Percentiles rank a stretch among this genome's conserved stretches.
Conservation (phyloP, 495 filamentous ascomycete species). For the Podospora bellae-mahoneyi region DNA sequence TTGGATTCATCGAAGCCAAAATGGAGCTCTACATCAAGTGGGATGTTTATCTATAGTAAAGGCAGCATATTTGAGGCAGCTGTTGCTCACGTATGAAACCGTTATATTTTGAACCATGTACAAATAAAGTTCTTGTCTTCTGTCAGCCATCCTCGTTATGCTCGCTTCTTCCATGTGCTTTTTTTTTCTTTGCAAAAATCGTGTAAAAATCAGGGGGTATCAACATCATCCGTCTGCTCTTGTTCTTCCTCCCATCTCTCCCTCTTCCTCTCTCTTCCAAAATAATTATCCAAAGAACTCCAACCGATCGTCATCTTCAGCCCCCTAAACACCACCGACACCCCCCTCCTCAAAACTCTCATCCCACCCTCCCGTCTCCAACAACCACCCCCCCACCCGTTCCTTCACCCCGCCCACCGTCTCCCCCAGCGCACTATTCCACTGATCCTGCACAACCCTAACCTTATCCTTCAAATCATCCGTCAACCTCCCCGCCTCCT, state of each 20-base stretch:
- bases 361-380: slow-evolving; percentile 71
- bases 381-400: slow-evolving; percentile 61
- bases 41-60: no score
- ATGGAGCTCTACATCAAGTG: no score
- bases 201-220: neutral
- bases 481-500: slow-evolving; percentile 67
- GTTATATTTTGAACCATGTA: neutral
- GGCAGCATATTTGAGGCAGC: no score
- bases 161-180: neutral
- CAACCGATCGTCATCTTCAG: neutral
- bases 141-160: neutral
- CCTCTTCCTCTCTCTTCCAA: neutral
- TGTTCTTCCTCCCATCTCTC: neutral
- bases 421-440: slow-evolving; percentile 54
- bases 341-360: slow-evolving; percentile 55
- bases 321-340: slow-evolving; percentile 39
- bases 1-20: no score
- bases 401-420: slow-evolving; percentile 50
- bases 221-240: neutral
- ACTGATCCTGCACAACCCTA: slow-evolving; percentile 82
- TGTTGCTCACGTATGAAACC: neutral
- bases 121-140: neutral
- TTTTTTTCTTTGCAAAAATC: neutral
- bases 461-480: slow-evolving; percentile 92
- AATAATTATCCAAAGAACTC: neutral